Percentiles rank a stretch among this genome's conserved stretches.
These are phyloP conservation scores for Canna indica DNA, from an alignment of 176 grass and related monocot species.

Conservation along the genomic window DNA sequence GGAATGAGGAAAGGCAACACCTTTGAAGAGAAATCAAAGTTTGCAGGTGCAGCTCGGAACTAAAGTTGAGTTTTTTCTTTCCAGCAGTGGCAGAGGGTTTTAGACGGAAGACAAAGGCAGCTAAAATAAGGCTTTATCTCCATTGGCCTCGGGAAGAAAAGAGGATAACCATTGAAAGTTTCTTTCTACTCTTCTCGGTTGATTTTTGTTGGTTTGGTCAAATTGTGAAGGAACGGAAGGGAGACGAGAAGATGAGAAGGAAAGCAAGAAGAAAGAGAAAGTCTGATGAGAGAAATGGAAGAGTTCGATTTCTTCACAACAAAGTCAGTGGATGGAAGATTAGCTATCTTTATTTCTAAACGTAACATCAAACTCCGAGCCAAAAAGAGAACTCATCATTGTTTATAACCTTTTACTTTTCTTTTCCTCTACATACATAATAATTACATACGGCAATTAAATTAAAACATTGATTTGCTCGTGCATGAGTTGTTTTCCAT, in stretches of 20 bases:
- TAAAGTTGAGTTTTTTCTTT: not conserved
- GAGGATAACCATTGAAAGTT: not conserved
- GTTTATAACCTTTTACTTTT: too few relatives aligned
- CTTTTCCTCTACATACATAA: too few relatives aligned
- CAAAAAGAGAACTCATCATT: conserved; percentile 8
- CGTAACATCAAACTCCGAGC: not conserved
- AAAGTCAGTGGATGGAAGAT: not conserved
- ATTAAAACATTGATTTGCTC: too few relatives aligned
- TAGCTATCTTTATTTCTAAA: not conserved
- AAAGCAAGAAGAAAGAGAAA: not conserved
- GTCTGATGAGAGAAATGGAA: too few relatives aligned
- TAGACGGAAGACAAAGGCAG: not conserved
- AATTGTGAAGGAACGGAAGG: not conserved
- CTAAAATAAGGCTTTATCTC: not conserved
- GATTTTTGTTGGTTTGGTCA: not conserved
- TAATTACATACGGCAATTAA: too few relatives aligned
- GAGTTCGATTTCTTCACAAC: not conserved
- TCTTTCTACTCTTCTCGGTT: not conserved
- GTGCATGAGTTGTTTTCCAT: too few relatives aligned
- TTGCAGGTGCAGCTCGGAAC: not conserved
- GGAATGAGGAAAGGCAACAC: not conserved
- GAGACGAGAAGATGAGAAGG: not conserved
- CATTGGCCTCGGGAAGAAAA: too few relatives aligned
- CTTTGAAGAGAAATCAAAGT: not conserved
- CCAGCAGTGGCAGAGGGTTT: not conserved